Conservation (phyloP, 768 basidiomycete species). For the Pulveroboletus sp. region DNA sequence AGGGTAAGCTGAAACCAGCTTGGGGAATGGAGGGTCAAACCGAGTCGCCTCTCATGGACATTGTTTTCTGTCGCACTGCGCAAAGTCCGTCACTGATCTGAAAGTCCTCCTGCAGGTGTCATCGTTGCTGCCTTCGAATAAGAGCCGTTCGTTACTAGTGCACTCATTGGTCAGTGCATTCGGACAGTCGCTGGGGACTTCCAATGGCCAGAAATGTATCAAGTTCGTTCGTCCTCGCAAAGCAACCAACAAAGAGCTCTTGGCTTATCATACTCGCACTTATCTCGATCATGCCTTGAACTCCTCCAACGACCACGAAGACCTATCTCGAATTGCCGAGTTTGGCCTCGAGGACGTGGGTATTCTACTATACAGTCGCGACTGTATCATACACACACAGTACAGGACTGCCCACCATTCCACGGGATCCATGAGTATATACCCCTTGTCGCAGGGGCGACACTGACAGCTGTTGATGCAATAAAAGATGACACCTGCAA, state of each 20-base stretch:
- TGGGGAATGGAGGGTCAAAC: too few species aligned
- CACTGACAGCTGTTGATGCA: constrained; percentile 65
- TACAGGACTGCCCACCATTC: constrained; percentile 82
- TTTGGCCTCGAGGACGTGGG: constrained; percentile 61
- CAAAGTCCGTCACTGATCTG: not conserved
- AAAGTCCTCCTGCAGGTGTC: constrained; percentile 31
- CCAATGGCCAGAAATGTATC: constrained; percentile 26
- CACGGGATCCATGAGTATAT: constrained; percentile 64
- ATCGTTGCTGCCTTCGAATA: constrained; percentile 66
- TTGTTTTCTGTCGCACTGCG: not conserved
- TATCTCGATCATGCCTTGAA: constrained; percentile 61
- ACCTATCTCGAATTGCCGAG: constrained; percentile 27
- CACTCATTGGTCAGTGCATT: constrained; percentile 57
- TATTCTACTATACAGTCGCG: not conserved
- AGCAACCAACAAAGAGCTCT: constrained; percentile 55
- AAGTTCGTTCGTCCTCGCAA: constrained; percentile 47
- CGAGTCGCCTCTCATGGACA: not conserved
- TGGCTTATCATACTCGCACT: constrained; percentile 63
- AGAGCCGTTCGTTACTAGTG: constrained; percentile 57
- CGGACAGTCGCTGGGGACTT: constrained; percentile 35
- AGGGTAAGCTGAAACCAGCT: constrained; percentile 34
- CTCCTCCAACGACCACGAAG: constrained; percentile 25
- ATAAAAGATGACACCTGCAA: constrained; percentile 49
- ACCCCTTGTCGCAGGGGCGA: constrained; percentile 66
- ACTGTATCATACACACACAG: not conserved